Evolutionary conservation across 1,284 basidiomycete genomes (phyloP), one percentile per base, ranked within the genome.

Genomic region (Apiotrichum domesticum): DNA sequence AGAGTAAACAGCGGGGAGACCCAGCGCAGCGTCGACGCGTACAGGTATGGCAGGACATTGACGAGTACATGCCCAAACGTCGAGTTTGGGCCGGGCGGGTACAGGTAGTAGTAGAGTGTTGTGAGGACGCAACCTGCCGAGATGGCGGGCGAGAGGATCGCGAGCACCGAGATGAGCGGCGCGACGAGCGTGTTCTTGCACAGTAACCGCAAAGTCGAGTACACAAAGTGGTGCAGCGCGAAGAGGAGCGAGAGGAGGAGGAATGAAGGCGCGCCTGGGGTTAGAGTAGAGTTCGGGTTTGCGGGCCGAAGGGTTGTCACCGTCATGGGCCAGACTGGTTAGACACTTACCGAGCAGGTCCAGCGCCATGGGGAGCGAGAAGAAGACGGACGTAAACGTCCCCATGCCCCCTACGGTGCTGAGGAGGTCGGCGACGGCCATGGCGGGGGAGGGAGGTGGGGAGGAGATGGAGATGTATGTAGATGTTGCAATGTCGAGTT

Each of bases 241-340:
- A 77, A 67, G 29, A 78, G 61, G 3, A 77, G 71, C 8, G 77
- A 78, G 14, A 77, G 70, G 9, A 78, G 66, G 21, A 78, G 72
- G 63, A 78, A 78, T 1, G 73, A 75, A 13, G 74, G 71, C 21
- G 75, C 71, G 35, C 77, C 74, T 75, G 60, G 9, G 35, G 43
- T 14, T 21, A 50, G n/a, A 55, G 53, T 21, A 2, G 14, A 39
- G 37, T 39, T 7, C 21, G 21, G 21, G 21, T 21, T 21, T 21
- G 21, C 21, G 21, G 21, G 21, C 21, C 21, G 21, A 21, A 21
- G 21, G 21, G 21, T 21, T 21, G 21, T 21, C 21, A 21, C 21
- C 21, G 21, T 21, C 21, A 21, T 21, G 21, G 21, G 21, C 21
- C 21, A 21, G 21, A 21, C 21, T 21, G 21, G 21, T 21, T 21